Conservation (phyloP, 305 asterid species). For the Salvia sclarea region DNA sequence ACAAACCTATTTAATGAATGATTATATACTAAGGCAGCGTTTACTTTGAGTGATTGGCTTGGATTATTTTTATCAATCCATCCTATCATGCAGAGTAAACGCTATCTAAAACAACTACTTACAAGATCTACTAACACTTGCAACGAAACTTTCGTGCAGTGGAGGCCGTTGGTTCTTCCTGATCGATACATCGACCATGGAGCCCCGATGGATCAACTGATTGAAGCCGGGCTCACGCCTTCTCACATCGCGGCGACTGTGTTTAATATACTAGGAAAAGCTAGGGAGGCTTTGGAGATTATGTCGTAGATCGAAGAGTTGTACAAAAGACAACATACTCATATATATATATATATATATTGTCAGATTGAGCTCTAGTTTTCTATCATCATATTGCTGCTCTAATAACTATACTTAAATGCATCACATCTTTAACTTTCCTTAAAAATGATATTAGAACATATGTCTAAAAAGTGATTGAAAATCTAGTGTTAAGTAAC, state of each 20-base stretch:
- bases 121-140: not conserved
- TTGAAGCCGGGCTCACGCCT: slow-evolving; percentile 76
- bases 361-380: slow-evolving; percentile 32
- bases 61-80: too few species aligned
- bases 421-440: not conserved
- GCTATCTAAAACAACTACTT: slow-evolving; percentile 39
- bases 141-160: slow-evolving; percentile 53
- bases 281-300: slow-evolving; percentile 72
- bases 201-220: slow-evolving; percentile 70
- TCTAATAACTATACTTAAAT: not conserved
- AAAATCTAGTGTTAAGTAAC: not conserved
- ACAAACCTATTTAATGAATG: too few species aligned
- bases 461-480: not conserved
- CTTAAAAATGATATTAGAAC: not conserved
- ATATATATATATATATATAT: slow-evolving; percentile 31
- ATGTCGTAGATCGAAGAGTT: slow-evolving; percentile 46
- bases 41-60: too few species aligned
- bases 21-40: too few species aligned
- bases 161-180: slow-evolving; percentile 97
- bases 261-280: slow-evolving; percentile 67
- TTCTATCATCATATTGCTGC: slow-evolving; percentile 19
- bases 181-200: slow-evolving; percentile 93
- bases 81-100: too few species aligned
- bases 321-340: slow-evolving; percentile 25
- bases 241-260: slow-evolving; percentile 77